Evolutionary conservation across 1,139 yeast species (phyloP).

Genomic region (Blastobotrys malaysiensis): DNA sequence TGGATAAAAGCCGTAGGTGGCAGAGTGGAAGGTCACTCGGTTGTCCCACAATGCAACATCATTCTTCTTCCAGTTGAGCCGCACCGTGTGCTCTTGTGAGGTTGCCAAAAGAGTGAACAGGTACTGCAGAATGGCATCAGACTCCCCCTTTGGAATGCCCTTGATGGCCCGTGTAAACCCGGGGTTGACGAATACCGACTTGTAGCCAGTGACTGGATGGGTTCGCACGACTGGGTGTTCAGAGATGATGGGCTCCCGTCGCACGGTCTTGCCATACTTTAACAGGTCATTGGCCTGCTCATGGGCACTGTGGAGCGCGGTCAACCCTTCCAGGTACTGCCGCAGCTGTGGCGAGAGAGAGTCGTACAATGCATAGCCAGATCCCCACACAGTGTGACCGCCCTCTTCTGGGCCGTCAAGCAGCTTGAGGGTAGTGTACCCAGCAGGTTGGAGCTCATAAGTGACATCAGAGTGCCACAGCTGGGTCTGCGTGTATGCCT

Average conservation of each 20-base stretch:
- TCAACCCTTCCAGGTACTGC: constrained; percentile 49
- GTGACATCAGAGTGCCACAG: constrained; percentile 67
- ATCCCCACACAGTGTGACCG: constrained; percentile 70
- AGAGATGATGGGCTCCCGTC: constrained; percentile 54
- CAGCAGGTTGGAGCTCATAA: constrained; percentile 67
- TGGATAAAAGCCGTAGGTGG: constrained; percentile 38
- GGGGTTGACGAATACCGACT: constrained; percentile 53
- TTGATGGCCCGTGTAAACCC: constrained; percentile 58
- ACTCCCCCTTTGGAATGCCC: constrained; percentile 62
- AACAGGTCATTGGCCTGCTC: constrained; percentile 60
- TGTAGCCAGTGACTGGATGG: constrained; percentile 64
- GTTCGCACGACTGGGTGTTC: constrained; percentile 64
- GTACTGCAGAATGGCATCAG: constrained; percentile 49
- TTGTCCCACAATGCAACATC: constrained; percentile 74
- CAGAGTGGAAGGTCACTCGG: constrained; percentile 59
- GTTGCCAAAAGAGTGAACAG: constrained; percentile 49
- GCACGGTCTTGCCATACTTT: constrained; percentile 53
- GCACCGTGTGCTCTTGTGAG: constrained; percentile 49
- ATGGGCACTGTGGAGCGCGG: constrained; percentile 61
- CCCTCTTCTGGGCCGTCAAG: constrained; percentile 60
- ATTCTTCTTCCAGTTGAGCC: constrained; percentile 53
- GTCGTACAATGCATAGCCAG: constrained; percentile 61
- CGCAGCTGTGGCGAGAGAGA: constrained; percentile 59
- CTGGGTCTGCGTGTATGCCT: constrained; percentile 27
- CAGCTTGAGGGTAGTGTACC: constrained; percentile 56